Conservation (phyloP, 75 land plant genomes). For the Ceratopteris richardii region DNA sequence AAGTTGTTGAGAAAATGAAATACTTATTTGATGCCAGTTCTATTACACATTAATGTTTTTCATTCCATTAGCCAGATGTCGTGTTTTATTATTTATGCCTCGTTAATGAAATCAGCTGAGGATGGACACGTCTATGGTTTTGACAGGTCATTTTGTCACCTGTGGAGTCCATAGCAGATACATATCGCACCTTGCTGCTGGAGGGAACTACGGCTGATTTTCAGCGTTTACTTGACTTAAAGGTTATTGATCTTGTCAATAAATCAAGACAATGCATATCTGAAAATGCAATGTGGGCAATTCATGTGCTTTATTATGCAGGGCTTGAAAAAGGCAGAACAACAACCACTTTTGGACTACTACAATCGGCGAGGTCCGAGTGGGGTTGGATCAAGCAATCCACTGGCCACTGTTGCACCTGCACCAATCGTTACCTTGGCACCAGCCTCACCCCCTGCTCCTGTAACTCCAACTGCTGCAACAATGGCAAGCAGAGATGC, state of each 20-base stretch:
- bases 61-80: no score
- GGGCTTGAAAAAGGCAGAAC: conserved; percentile 91
- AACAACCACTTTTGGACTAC: conserved; percentile 83
- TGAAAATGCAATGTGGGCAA: no score
- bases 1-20: no score
- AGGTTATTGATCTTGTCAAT: conserved; percentile 37
- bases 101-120: no score
- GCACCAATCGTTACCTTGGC: conserved; percentile 2
- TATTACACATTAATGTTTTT: no score
- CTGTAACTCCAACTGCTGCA: conserved; percentile 9
- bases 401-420: conserved; percentile 11
- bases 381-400: conserved; percentile 13
- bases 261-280: not conserved
- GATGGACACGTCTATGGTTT: no score
- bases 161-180: conserved; percentile 88
- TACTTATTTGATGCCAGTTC: no score
- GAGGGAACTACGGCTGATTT: conserved; percentile 92
- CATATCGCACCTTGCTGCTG: conserved; percentile 89
- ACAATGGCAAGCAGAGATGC: conserved; percentile 56
- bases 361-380: conserved; percentile 58
- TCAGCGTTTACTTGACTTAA: conserved; percentile 93
- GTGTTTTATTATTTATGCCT: no score
- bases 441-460: conserved; percentile 12
- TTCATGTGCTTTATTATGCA: conserved; percentile 18
- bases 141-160: conserved; percentile 92